Conservation (phyloP, 306 rosid genomes). For the Dryas drummondii region DNA sequence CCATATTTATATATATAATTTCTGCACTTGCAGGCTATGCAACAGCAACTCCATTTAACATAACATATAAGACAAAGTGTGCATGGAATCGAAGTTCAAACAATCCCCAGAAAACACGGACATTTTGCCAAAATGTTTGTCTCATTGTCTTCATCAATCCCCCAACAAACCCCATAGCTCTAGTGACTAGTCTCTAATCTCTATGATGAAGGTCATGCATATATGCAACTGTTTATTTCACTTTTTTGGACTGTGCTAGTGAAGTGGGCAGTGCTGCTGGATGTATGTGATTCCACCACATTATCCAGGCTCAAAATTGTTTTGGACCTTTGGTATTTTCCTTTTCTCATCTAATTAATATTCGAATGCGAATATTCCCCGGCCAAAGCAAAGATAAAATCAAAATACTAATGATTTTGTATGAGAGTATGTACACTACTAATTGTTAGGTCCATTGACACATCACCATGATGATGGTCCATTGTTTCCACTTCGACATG, state of each 20-base stretch:
- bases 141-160: background rate
- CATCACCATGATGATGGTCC: background rate
- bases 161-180: background rate
- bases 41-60: no score
- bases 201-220: background rate
- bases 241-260: background rate
- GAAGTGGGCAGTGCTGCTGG: background rate
- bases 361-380: background rate
- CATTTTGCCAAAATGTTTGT: constrained; percentile 6
- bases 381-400: background rate
- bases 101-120: constrained; percentile 8
- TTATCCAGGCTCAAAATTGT: no score
- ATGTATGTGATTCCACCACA: background rate
- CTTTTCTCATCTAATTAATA: no score
- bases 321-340: no score
- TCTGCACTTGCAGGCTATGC: no score
- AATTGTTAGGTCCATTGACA: background rate
- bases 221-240: constrained; percentile 1
- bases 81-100: background rate
- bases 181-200: background rate
- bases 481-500: background rate
- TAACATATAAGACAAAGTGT: no score
- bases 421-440: background rate
- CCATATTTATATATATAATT: no score
- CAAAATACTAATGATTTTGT: background rate